Percentiles rank a stretch among this genome's conserved stretches.
phyloP scores from a whole-genome alignment of 129 eudicot species.

The Helianthus tuberosus region DNA sequence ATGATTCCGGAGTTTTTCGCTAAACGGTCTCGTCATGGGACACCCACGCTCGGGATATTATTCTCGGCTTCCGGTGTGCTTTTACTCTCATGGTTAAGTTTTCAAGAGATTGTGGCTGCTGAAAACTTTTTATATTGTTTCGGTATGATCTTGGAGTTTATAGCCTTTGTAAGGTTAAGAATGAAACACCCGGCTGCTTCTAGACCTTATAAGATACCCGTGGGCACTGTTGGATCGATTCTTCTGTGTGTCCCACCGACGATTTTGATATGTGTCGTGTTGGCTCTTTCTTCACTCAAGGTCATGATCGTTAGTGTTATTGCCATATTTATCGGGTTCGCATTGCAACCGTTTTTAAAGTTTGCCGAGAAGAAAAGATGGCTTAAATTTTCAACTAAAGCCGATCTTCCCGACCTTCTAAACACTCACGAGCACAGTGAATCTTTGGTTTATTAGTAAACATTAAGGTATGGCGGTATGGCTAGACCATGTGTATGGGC shows the following conservation, averaged over 20 bases:
- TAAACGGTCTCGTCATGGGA: constrained; percentile 68
- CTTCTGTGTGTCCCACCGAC: constrained; percentile 70
- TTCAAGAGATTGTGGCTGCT: constrained; percentile 76
- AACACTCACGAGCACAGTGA: constrained; percentile 37
- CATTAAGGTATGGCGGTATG: constrained; percentile 10
- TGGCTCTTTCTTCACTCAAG: constrained; percentile 68
- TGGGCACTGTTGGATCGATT: constrained; percentile 66
- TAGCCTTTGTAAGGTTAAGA: constrained; percentile 63
- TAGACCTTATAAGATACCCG: constrained; percentile 76
- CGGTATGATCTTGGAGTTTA: constrained; percentile 77
- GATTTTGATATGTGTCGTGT: constrained; percentile 54
- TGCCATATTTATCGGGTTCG: constrained; percentile 60
- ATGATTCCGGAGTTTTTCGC: constrained; percentile 76
- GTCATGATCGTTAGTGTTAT: constrained; percentile 62
- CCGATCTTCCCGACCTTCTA: constrained; percentile 61
- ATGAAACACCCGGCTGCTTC: constrained; percentile 53
- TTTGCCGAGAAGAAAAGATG: constrained; percentile 56
- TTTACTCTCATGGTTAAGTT: constrained; percentile 79
- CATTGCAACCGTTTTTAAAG: constrained; percentile 61
- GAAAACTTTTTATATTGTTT: constrained; percentile 73
- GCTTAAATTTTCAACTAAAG: constrained; percentile 59
- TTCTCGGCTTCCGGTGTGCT: constrained; percentile 78
- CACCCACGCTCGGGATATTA: constrained; percentile 65
- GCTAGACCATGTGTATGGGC: constrained; percentile 16
- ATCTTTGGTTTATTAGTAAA: constrained; percentile 32